Evolutionary conservation across 2,329 filamentous ascomycete genomes (phyloP), one percentile per base, ranked within the genome.

Genomic region (Cladobotryum mycophilum): DNA sequence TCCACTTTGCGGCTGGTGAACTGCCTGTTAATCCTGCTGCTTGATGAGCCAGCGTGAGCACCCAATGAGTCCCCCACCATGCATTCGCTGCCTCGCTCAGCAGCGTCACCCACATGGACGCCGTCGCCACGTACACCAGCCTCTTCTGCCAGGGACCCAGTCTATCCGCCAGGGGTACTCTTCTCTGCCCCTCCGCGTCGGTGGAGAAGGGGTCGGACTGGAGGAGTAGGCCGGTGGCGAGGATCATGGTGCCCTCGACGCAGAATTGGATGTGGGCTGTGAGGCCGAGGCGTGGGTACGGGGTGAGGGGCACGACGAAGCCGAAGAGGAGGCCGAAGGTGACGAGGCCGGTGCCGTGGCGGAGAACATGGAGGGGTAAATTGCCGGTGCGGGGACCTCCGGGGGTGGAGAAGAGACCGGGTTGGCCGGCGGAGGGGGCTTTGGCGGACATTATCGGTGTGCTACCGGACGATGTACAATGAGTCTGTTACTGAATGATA

Each of bases 231-330:
- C 51, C 51, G 3, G 51, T 22, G 17, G 43, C 37, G 12, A 53
- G 46, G 7, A 53, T 42, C 30, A 46, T 49, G 41, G n/a, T 42
- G 25, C 51, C 51, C 6, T 53, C 41, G 6, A 46, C 42, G 22
- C 15, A 15, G 33, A 53, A 53, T 12, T 53, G 51, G 18, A 49
- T 53, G 37, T 53, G 46, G 15, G 51, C 51, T 8, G 51, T 53
- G 6, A 49, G 41, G 30, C 22, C 51, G 15, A 53, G 46, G n/a
- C 51, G 51, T 11, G 51, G 46, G 20, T 46, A 49, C 3, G 51
- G 51, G 17, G 43, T 48, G 5, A 53, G 7, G 11, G 51, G 51
- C 15, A 53, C 47, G n/a, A 47, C n/a, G 15, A 53, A 53, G 51
- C 51, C 51, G 17, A 53, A 53, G 3, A 53, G 42, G 22, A 53